Conservation (phyloP, 2,329 filamentous ascomycete species). For the Verticillium dahliae region DNA sequence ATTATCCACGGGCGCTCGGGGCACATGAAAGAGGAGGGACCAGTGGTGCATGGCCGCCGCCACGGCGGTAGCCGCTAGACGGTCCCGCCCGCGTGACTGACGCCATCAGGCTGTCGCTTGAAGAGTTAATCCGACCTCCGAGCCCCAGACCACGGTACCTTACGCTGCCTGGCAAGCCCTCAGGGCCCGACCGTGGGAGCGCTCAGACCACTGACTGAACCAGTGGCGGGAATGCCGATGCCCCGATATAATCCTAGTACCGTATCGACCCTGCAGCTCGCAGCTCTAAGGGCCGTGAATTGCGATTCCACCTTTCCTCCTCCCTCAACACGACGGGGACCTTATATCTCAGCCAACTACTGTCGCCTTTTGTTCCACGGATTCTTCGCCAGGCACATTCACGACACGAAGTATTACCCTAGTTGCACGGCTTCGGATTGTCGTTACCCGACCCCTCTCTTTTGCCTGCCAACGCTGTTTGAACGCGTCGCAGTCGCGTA, state of each 20-base stretch:
- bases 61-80: neutral
- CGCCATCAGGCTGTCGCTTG: neutral
- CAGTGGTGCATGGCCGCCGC: neutral
- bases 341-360: neutral
- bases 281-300: neutral
- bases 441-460: neutral
- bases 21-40: neutral
- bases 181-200: neutral
- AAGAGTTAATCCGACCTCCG: neutral
- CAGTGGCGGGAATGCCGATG: neutral
- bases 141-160: neutral
- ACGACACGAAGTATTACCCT: neutral
- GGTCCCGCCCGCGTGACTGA: neutral
- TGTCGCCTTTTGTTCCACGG: neutral
- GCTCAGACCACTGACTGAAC: neutral
- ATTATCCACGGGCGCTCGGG: neutral
- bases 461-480: neutral
- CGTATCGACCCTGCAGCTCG: neutral
- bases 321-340: neutral
- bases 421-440: neutral
- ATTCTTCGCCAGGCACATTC: neutral
- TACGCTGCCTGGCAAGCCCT: neutral
- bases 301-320: neutral
- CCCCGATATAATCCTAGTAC: neutral
- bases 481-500: constrained; percentile 53